These are phyloP conservation scores for Leptodermis oblonga DNA, from an alignment of 257 asterid genomes.

Conservation along the genomic window DNA sequence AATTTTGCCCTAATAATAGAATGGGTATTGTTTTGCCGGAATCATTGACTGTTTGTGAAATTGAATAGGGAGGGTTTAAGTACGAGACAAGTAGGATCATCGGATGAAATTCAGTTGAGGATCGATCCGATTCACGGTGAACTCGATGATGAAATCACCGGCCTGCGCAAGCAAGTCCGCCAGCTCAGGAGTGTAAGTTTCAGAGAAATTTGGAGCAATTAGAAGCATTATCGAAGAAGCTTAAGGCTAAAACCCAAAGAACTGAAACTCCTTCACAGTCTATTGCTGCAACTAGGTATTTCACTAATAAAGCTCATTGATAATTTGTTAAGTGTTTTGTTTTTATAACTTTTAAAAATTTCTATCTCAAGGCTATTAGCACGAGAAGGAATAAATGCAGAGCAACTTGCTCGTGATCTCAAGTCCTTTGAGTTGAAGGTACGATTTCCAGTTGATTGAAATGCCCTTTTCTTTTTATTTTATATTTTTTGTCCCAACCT, in stretches of 20 bases:
- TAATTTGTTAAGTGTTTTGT: neutral
- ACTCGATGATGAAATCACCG: no score
- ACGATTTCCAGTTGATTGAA: neutral
- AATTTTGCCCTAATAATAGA: no score
- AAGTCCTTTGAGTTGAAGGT: constrained; percentile 95
- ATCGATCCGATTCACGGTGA: no score
- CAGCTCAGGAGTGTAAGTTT: no score
- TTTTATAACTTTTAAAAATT: neutral
- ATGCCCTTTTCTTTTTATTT: neutral
- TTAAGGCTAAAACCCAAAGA: constrained; percentile 78
- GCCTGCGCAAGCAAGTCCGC: no score
- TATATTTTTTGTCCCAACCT: no score
- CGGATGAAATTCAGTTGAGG: no score
- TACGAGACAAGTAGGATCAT: no score
- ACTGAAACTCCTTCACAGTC: constrained; percentile 96
- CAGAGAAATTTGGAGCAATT: constrained; percentile 96
- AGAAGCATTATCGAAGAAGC: constrained; percentile 92
- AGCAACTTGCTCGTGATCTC: constrained; percentile 97
- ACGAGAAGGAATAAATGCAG: constrained; percentile 88
- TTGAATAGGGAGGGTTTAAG: no score
- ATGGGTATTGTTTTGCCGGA: no score
- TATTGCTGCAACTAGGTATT: constrained; percentile 88
- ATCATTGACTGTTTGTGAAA: no score
- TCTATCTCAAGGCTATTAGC: constrained; percentile 62
- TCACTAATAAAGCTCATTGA: neutral